phyloP scores from a whole-genome alignment of 441 rosid genomes.

The Flueggea neowawraea region DNA sequence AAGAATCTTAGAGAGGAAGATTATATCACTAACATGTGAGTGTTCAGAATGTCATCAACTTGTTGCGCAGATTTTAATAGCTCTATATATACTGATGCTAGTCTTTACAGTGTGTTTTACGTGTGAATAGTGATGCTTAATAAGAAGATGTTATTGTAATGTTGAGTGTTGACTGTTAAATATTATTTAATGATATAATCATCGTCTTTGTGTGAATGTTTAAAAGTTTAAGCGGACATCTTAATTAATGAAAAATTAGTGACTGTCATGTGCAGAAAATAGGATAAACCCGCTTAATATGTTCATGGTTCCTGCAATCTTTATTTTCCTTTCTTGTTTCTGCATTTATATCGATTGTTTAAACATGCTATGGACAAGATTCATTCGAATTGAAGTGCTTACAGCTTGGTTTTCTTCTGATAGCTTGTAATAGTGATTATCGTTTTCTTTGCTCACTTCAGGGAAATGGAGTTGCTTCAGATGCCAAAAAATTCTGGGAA shows the following conservation, averaged over 20 bases:
- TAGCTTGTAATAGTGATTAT: constrained; percentile 10
- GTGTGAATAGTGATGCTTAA: neutral
- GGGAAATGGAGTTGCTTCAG: constrained; percentile 92
- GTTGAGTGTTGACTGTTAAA: neutral
- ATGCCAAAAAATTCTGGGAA: constrained; percentile 95
- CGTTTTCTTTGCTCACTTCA: constrained; percentile 23
- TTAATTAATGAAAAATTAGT: no score
- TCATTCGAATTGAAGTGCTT: neutral
- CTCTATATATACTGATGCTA: no score
- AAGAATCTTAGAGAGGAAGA: constrained; percentile 93
- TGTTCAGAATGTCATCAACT: neutral
- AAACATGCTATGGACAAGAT: no score
- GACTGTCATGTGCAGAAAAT: no score
- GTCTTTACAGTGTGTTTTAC: neutral
- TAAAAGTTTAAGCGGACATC: no score
- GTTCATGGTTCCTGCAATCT: no score
- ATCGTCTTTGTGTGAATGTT: no score
- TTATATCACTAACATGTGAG: constrained; percentile 85
- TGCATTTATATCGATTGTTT: no score
- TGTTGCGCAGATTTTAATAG: neutral
- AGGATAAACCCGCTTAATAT: no score
- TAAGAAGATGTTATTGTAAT: neutral
- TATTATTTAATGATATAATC: no score
- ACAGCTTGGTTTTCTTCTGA: constrained; percentile 1
- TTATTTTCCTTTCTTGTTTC: no score